Conservation (phyloP, 495 filamentous ascomycete species). For the Immersiella caudata region DNA sequence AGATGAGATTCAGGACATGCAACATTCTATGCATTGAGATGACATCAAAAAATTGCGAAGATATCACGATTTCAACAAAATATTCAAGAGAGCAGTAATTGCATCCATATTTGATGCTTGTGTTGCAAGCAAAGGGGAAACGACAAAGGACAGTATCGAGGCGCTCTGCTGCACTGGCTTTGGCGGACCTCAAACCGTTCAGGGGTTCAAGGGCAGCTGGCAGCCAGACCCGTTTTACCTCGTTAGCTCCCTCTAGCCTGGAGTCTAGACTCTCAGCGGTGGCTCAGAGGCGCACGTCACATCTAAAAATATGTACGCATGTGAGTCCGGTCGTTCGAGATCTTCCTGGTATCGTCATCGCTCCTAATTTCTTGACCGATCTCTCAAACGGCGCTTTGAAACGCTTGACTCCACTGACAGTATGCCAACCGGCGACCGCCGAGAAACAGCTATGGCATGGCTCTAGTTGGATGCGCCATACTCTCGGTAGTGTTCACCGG, state of each 20-base stretch:
- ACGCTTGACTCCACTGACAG: background rate
- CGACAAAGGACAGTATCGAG: background rate
- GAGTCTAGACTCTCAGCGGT: background rate
- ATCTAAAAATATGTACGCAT: background rate
- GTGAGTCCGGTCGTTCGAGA: background rate
- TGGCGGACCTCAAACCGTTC: background rate
- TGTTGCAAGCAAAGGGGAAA: too few species aligned
- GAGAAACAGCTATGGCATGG: too few species aligned
- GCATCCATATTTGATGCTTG: too few species aligned
- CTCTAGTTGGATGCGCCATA: too few species aligned
- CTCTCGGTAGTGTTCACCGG: too few species aligned
- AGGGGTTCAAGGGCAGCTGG: background rate
- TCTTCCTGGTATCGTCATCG: background rate
- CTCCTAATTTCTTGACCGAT: background rate
- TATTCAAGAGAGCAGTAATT: too few species aligned
- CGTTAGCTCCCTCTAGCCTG: too few species aligned
- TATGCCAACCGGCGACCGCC: background rate
- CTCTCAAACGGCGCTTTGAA: background rate
- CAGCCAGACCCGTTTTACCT: background rate
- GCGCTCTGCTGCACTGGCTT: background rate
- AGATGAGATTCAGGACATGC: background rate
- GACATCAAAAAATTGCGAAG: background rate
- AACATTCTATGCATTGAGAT: background rate
- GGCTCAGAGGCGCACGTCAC: background rate
- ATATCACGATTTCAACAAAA: too few species aligned